Evolutionary conservation across 2,329 filamentous ascomycete genomes (phyloP).

Genomic region (Aureobasidium sp.): DNA sequence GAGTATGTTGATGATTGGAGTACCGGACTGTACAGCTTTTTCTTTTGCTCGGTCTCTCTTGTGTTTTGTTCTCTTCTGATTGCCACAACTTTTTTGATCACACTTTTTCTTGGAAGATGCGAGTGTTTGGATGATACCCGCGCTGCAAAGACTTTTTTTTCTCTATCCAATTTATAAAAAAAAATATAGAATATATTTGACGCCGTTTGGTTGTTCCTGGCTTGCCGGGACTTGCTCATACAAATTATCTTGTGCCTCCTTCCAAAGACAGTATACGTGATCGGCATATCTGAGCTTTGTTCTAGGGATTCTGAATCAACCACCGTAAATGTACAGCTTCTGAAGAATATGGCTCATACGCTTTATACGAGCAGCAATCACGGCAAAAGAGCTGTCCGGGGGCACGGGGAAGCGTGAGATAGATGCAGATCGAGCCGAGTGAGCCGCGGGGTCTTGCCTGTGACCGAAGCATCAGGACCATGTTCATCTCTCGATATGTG

Average conservation of each 20-base stretch:
- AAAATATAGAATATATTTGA: not conserved
- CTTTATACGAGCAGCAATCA: not conserved
- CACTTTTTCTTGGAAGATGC: not conserved
- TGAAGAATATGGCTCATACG: too few species aligned
- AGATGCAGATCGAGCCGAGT: not conserved
- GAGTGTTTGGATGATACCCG: conserved; percentile 2
- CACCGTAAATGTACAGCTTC: too few species aligned
- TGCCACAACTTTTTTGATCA: not conserved
- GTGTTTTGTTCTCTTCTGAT: conserved; percentile 4
- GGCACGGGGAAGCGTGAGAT: not conserved
- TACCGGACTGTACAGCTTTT: not conserved
- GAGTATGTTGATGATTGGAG: conserved; percentile 3
- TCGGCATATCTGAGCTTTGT: not conserved
- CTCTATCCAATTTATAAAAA: not conserved
- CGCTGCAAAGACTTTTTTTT: conserved; percentile 1
- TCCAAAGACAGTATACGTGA: not conserved
- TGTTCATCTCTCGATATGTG: not conserved
- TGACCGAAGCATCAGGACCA: not conserved
- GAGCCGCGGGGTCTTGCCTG: not conserved
- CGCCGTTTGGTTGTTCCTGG: not conserved
- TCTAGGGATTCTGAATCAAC: not conserved
- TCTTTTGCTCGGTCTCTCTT: not conserved
- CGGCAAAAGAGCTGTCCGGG: not conserved
- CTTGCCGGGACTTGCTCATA: not conserved
- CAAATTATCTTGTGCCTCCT: not conserved